Base-by-base conservation (phyloP, 2,329 filamentous ascomycete species). In the Colletotrichum sp. region DNA sequence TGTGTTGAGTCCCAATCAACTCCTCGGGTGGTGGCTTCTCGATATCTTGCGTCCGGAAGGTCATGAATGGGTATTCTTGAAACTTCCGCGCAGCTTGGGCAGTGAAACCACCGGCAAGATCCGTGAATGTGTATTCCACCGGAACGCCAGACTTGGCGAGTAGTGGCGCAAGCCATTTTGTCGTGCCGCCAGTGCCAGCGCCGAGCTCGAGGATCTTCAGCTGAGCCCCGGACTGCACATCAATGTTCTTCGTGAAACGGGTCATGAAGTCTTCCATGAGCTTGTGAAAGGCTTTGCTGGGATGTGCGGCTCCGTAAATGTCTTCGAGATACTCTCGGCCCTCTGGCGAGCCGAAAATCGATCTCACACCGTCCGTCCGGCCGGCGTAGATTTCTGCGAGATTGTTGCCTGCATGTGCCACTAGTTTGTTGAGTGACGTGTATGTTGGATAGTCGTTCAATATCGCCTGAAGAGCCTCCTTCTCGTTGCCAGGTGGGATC, bases 71-170 rank as follows among this genome's bases (percentile, higher is more conserved):
- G 6, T 67, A 75, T 10, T 75, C 62, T 4, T 63, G 18, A 16
- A 72, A 75, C 63, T 80, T 80, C 4, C 80, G 78, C 3, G 82
- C 83, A 1, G 77, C 76, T 2, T 72, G 72, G 5, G 80, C 80
- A 2, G 86, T 83, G 16, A 86, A 78, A 0, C 81, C 81, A 2
- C 80, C 36, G 3, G 83, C 80, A 3, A 88, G 74, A 55, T 88
- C 86, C 2, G 86, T 86, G 68, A 87, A 85, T 1, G 83, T 85
- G 75, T 87, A 88, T 57, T 81, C 79, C 28, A 85, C 79, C 0
- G 81, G 79, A 1, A 82, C 69, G 8, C 80, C 81, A 3, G 81
- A 75, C 1, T 59, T 26, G 2, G 79, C 80, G 3, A 87, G 79
- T 2, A 81, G 26, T 0, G 80, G 81, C 13, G 83, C 75, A 2